phyloP scores from a whole-genome alignment of 805 yeast species.

The Vanderwaltozyma verrucispora region DNA sequence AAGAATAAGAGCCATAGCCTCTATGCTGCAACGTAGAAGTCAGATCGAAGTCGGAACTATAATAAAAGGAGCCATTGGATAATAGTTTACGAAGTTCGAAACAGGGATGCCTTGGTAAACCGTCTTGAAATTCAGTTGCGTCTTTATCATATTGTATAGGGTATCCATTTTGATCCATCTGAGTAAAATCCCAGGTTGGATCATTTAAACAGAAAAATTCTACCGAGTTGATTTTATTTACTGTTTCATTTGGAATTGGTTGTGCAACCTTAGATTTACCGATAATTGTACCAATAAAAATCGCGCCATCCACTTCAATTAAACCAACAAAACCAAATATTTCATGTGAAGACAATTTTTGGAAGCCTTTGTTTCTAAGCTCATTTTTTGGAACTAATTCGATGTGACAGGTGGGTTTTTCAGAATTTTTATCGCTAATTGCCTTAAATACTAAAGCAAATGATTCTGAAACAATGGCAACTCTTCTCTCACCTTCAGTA shows the following conservation, averaged over 20 bases:
- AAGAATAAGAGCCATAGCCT: conserved; percentile 40
- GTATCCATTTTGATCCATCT: conserved; percentile 55
- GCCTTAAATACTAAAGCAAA: conserved; percentile 11
- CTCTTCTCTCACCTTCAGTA: conserved; percentile 4
- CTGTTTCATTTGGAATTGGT: conserved; percentile 70
- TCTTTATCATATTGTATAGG: conserved; percentile 29
- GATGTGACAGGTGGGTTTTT: conserved; percentile 34
- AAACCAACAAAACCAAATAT: conserved; percentile 75
- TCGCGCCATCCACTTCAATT: conserved; percentile 54
- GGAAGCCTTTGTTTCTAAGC: conserved; percentile 31
- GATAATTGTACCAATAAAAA: conserved; percentile 71
- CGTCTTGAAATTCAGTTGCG: conserved; percentile 4
- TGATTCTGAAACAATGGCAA: conserved; percentile 9
- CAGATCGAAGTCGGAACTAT: conserved; percentile 83
- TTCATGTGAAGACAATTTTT: conserved; percentile 35
- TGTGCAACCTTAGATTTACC: conserved; percentile 68
- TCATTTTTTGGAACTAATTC: conserved; percentile 35
- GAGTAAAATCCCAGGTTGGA: conserved; percentile 73
- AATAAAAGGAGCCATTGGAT: conserved; percentile 83
- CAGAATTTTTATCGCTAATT: conserved; percentile 11
- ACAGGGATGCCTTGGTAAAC: conserved; percentile 67
- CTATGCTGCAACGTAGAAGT: conserved; percentile 76
- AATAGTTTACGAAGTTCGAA: conserved; percentile 65
- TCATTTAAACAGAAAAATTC: conserved; percentile 73
- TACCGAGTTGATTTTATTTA: conserved; percentile 68